Base-by-base conservation (phyloP, 768 basidiomycete genomes). In the Pleurotus djamor region DNA sequence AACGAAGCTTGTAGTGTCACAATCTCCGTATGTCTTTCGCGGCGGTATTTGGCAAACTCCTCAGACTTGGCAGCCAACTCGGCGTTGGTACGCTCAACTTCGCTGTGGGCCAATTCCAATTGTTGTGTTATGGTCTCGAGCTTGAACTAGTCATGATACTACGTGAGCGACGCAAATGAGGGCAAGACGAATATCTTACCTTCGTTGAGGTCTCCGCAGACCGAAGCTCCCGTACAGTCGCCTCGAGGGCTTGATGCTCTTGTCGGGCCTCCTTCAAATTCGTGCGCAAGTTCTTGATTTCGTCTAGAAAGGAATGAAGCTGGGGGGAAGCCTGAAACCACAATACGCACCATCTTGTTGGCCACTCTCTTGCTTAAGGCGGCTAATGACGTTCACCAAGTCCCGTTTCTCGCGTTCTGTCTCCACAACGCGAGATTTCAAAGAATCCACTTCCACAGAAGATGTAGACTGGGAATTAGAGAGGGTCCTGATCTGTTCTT, bases 381-480 rank as follows among this genome's bases (percentile, higher is more conserved):
- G 82, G 69, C 90, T 94, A 4, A 95, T 84, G 47, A 94, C 89
- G 33, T 83, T 85, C 45, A 96, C 79, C 49, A 97, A 81, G 62
- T 96, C 93, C 36, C 94, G 85, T 73, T 97, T 97, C 78, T 97
- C 96, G 57, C 91, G 82, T 63, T 97, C 93, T 1, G 83, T 82
- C 61, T 92, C 90, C 17, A 92, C 86, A 4, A 89, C 73, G 41
- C 84, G 83, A 58, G 73, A 80, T 63, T 80, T 85, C 38, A 92
- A 68, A 5, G 74, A 69, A 37, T 85, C 86, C 6, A 85, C 69
- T 67, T 89, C 89, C 1, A 78, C 73, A 3, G 86, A 85, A 2
- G 91, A 87, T 0, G 84, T 78, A 9, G 84, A 78, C 47, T 88
- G 84, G 0, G 87, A 83, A 38, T 66, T 82, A 9, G 83, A 81